Percentiles rank a stretch among this genome's conserved stretches.
Conservation (phyloP, 1,284 basidiomycete species). For the Sporisorium reilianum region DNA sequence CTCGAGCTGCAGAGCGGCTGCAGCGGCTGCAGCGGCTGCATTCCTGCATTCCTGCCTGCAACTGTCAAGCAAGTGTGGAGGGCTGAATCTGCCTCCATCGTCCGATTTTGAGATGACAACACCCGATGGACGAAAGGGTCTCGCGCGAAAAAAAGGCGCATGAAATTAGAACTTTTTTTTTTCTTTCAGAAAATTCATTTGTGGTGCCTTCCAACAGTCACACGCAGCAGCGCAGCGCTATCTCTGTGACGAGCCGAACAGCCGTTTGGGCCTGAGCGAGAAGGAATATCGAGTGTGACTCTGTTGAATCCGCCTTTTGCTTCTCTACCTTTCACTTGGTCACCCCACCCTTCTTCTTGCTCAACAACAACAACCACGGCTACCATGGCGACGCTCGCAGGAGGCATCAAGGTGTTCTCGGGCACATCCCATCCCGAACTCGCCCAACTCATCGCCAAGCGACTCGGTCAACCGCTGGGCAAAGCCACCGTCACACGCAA, state of each 20-base stretch:
- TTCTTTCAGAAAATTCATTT: not conserved
- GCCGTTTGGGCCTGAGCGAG: not conserved
- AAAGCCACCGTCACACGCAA: constrained; percentile 82
- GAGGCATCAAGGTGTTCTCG: constrained; percentile 53
- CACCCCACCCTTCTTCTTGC: constrained; percentile 8
- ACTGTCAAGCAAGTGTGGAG: constrained; percentile 41
- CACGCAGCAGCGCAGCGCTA: not conserved
- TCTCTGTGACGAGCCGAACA: not conserved
- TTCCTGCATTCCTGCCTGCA: constrained; percentile 5
- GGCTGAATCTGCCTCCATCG: constrained; percentile 15
- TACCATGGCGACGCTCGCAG: constrained; percentile 29
- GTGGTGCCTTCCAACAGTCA: not conserved
- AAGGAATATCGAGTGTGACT: no score
- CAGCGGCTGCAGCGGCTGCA: no score
- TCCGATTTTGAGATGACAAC: not conserved
- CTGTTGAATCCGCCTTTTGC: constrained; percentile 10
- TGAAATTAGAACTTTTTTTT: constrained; percentile 26
- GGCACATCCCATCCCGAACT: constrained; percentile 83
- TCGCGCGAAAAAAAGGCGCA: constrained; percentile 3
- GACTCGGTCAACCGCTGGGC: constrained; percentile 65
- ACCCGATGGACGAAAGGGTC: constrained; percentile 3
- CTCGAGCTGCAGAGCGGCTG: constrained; percentile 12
- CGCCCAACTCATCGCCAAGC: constrained; percentile 90
- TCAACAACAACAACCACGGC: no score
- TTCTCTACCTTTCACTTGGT: constrained; percentile 35